Evolutionary conservation across 2,329 filamentous ascomycete genomes (phyloP).

Genomic region (Fusarium avenaceum): DNA sequence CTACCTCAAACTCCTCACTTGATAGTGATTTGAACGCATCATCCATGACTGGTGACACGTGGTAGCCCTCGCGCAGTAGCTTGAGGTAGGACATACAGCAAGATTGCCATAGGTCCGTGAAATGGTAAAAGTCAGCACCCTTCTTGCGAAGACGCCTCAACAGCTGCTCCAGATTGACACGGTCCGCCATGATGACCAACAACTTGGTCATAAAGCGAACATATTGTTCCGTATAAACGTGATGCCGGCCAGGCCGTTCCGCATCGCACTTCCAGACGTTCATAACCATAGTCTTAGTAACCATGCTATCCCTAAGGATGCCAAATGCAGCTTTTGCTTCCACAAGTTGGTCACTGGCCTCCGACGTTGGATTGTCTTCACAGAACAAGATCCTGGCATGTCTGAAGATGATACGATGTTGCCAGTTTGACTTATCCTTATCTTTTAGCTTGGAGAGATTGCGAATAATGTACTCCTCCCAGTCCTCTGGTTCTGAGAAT

Average conservation of each 20-base stretch:
- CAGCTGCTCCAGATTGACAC: slow-evolving; percentile 80
- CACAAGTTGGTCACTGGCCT: slow-evolving; percentile 64
- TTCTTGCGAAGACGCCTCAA: slow-evolving; percentile 85
- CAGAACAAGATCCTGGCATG: slow-evolving; percentile 71
- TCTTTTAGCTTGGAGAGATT: slow-evolving; percentile 67
- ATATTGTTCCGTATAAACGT: slow-evolving; percentile 91
- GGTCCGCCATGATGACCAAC: slow-evolving; percentile 80
- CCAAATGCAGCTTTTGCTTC: slow-evolving; percentile 84
- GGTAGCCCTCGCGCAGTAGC: slow-evolving; percentile 64
- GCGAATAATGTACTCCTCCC: slow-evolving; percentile 68
- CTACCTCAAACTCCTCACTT: slow-evolving; percentile 70
- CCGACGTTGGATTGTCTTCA: slow-evolving; percentile 52
- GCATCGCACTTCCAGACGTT: slow-evolving; percentile 96
- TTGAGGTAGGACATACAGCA: slow-evolving; percentile 68
- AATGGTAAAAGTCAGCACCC: slow-evolving; percentile 79
- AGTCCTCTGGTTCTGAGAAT: slow-evolving; percentile 66
- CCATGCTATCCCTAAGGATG: slow-evolving; percentile 79
- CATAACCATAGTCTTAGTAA: slow-evolving; percentile 94
- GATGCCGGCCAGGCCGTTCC: slow-evolving; percentile 85
- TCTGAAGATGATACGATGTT: slow-evolving; percentile 89
- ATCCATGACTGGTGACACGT: slow-evolving; percentile 62
- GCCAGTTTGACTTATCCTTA: slow-evolving; percentile 95
- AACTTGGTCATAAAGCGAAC: slow-evolving; percentile 84
- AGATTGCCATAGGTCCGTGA: slow-evolving; percentile 70
- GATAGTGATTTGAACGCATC: slow-evolving; percentile 68